Base-by-base conservation (phyloP, 2,329 filamentous ascomycete genomes). In the Bipolaris zeicola region DNA sequence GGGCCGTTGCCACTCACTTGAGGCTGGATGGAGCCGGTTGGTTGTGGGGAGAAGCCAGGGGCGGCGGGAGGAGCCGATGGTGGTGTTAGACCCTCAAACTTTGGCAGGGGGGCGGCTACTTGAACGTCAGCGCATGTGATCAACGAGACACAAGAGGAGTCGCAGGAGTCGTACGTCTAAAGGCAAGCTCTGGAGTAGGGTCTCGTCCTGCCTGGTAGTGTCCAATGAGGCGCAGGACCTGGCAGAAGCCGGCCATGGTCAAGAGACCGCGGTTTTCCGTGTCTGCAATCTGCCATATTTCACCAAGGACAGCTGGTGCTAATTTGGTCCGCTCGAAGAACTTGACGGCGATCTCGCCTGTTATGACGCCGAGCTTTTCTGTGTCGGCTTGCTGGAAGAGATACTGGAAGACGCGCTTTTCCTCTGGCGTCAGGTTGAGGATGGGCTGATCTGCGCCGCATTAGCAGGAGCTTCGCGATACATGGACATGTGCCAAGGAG, bases 231-330 rank as follows among this genome's bases (percentile, higher is more conserved):
- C 95, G 87, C 73, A 99, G 80, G 55, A 96, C 95, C 74, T 96
- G 86, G 59, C 93, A 91, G 79, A 99, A 99, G 74, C 94, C 95
- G 39, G 92, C 87, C 18, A 92, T 92, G 33, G 93, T 97, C 65
- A 99, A 82, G 66, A 98, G 90, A 50, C 95, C 95, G 63, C 93
- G 87, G 80, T 99, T 99, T 80, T 98, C 94, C 65, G 87, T 92
- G 80, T 99, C 95, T 66, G 95, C 94, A 76, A 99, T 95, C 80
- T 98, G 94, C 95, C 95, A 99, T 83, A 99, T 98, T 90, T 96
- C 77, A 77, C 94, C 95, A 57, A 99, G 83, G 46, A 95, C 84
- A 60, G 91, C 87, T 51, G 93, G 91, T 60, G 94, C 87, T 46
- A 99, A 83, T 66, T 90, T 89, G 43, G 95, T 98, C 82, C 95